Conservation (phyloP, 306 rosid genomes). For the Sicyos baderoa region DNA sequence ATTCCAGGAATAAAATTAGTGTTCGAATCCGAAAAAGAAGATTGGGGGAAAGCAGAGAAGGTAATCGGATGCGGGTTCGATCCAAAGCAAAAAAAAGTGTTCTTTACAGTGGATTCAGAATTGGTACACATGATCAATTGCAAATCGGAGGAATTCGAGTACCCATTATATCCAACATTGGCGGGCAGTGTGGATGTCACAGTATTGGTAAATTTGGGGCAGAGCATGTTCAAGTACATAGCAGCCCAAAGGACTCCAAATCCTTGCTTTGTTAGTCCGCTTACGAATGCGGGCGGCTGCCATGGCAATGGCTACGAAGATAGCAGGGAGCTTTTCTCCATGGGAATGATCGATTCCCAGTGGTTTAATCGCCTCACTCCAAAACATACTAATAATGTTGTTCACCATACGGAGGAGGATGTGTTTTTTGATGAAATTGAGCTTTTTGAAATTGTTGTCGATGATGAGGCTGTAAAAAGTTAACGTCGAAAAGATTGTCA, state of each 20-base stretch:
- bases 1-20: conserved; percentile 58
- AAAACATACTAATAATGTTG: conserved; percentile 30
- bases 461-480: conserved; percentile 18
- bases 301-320: conserved; percentile 53
- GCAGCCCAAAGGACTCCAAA: conserved; percentile 82
- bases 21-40: conserved; percentile 47
- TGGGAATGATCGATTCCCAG: conserved; percentile 80
- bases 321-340: conserved; percentile 84
- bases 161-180: conserved; percentile 59
- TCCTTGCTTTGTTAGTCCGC: conserved; percentile 70
- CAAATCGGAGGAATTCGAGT: conserved; percentile 59
- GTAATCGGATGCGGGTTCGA: conserved; percentile 89
- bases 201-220: conserved; percentile 75
- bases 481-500: not conserved
- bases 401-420: conserved; percentile 26
- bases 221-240: conserved; percentile 60
- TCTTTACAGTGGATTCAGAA: conserved; percentile 75
- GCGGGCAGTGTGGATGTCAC: conserved; percentile 48
- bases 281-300: conserved; percentile 27
- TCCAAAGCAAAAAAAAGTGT: conserved; percentile 70
- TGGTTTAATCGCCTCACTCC: conserved; percentile 35
- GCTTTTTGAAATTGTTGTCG: conserved; percentile 42
- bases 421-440: conserved; percentile 38
- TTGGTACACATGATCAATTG: conserved; percentile 63
- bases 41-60: conserved; percentile 58